A percentile compares a stretch with the other conserved stretches of the same genome.
Conservation (phyloP, 441 rosid genomes). For the Gossypium aridum region DNA sequence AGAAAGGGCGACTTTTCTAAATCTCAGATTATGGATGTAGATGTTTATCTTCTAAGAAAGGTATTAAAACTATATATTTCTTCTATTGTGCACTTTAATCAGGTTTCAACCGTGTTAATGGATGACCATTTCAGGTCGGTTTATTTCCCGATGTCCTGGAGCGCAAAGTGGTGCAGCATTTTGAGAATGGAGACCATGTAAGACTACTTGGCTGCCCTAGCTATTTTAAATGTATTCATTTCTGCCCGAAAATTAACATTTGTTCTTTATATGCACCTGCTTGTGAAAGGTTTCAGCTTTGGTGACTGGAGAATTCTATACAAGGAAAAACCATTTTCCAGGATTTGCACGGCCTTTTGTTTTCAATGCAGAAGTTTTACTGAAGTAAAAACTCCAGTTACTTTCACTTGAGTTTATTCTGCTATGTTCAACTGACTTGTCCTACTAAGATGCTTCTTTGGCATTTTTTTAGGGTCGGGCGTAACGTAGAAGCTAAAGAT, state of each 20-base stretch:
- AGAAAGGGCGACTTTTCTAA: slow-evolving; percentile 51
- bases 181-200: slow-evolving; percentile 79
- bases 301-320: slow-evolving; percentile 76
- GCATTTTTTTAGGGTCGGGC: slow-evolving; percentile 52
- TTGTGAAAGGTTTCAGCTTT: slow-evolving; percentile 71
- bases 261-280: slow-evolving; percentile 15
- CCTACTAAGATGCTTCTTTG: slow-evolving; percentile 2
- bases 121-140: slow-evolving; percentile 55
- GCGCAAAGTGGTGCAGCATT: slow-evolving; percentile 56
- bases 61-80: slow-evolving; percentile 25
- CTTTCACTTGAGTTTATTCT: not conserved
- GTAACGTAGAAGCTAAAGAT: slow-evolving; percentile 67
- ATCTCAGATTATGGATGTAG: slow-evolving; percentile 45
- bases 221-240: not conserved
- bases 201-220: slow-evolving; percentile 20
- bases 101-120: not conserved
- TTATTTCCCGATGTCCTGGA: slow-evolving; percentile 80
- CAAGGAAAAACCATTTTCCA: slow-evolving; percentile 67
- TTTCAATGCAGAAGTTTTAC: slow-evolving; percentile 69
- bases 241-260: slow-evolving; percentile 10
- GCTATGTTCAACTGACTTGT: not conserved
- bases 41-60: slow-evolving; percentile 63
- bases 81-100: slow-evolving; percentile 8
- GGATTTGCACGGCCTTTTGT: slow-evolving; percentile 83
- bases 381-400: slow-evolving; percentile 35